Conservation (phyloP, 768 basidiomycete species). For the Leccinum sublutescens region DNA sequence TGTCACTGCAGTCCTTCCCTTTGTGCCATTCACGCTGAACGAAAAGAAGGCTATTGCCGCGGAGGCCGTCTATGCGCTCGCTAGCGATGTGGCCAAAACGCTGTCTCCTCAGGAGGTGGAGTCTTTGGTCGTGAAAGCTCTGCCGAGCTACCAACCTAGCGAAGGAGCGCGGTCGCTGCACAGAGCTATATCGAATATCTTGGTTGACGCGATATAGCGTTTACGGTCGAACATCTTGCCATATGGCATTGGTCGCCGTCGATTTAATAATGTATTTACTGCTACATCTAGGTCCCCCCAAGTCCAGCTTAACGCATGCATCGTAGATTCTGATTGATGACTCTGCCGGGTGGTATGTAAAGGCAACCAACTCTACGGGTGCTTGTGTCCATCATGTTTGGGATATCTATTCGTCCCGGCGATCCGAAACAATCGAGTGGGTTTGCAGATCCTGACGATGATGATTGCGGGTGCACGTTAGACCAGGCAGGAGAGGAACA, state of each 20-base stretch:
- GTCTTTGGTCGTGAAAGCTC: slow-evolving; percentile 52
- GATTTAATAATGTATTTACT: slow-evolving; percentile 13
- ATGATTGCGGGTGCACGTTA: too few species aligned
- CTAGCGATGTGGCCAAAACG: slow-evolving; percentile 46
- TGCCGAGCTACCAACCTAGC: slow-evolving; percentile 57
- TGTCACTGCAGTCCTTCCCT: slow-evolving; percentile 76
- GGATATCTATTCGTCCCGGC: neutral
- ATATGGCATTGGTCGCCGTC: neutral
- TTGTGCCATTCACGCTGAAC: slow-evolving; percentile 71
- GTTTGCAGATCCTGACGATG: too few species aligned
- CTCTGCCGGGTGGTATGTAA: too few species aligned
- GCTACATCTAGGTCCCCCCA: slow-evolving; percentile 16
- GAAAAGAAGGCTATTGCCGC: slow-evolving; percentile 77
- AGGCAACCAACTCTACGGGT: neutral
- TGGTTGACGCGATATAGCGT: slow-evolving; percentile 55
- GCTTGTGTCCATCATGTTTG: neutral
- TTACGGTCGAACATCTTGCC: neutral
- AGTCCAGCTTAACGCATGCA: too few species aligned
- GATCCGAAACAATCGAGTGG: neutral
- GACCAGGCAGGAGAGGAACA: too few species aligned
- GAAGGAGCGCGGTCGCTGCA: slow-evolving; percentile 81
- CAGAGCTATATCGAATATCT: slow-evolving; percentile 70
- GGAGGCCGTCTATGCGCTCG: slow-evolving; percentile 65
- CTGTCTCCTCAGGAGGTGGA: slow-evolving; percentile 55
- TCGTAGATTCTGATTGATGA: too few species aligned